phyloP scores from a whole-genome alignment of 2,329 filamentous ascomycete species.

The Cercospora canescens region DNA sequence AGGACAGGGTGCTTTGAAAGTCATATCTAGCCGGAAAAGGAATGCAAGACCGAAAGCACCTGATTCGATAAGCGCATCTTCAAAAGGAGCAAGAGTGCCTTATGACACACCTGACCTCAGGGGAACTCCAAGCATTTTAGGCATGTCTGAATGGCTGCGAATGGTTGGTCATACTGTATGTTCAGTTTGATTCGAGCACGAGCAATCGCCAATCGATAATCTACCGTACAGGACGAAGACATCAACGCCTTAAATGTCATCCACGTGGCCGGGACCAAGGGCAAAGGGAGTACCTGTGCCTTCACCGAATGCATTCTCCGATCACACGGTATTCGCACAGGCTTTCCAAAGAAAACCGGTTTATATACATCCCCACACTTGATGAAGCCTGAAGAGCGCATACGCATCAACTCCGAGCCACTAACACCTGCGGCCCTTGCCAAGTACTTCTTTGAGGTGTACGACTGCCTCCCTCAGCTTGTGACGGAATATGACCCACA shows the following conservation, averaged over 20 bases:
- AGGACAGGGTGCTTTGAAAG: not conserved
- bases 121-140: conserved; percentile 26
- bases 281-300: conserved; percentile 85
- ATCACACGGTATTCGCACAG: conserved; percentile 50
- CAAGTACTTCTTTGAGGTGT: conserved; percentile 78
- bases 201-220: not conserved
- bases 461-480: conserved; percentile 58
- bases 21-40: not conserved
- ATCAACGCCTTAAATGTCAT: conserved; percentile 49
- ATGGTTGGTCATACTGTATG: conserved; percentile 26
- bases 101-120: not conserved
- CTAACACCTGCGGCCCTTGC: conserved; percentile 68
- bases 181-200: not conserved
- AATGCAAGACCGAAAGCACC: not conserved
- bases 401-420: conserved; percentile 71
- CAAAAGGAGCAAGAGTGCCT: not conserved
- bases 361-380: conserved; percentile 86
- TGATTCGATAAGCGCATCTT: not conserved
- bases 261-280: conserved; percentile 90
- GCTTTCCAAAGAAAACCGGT: conserved; percentile 52
- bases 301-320: conserved; percentile 73
- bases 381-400: conserved; percentile 76
- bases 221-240: conserved; percentile 17
- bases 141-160: conserved; percentile 28
- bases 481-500: conserved; percentile 43